Evolutionary conservation across 2,329 filamentous ascomycete genomes (phyloP), one percentile per base, ranked within the genome.

Genomic region (Furcasterigmium furcatum): DNA sequence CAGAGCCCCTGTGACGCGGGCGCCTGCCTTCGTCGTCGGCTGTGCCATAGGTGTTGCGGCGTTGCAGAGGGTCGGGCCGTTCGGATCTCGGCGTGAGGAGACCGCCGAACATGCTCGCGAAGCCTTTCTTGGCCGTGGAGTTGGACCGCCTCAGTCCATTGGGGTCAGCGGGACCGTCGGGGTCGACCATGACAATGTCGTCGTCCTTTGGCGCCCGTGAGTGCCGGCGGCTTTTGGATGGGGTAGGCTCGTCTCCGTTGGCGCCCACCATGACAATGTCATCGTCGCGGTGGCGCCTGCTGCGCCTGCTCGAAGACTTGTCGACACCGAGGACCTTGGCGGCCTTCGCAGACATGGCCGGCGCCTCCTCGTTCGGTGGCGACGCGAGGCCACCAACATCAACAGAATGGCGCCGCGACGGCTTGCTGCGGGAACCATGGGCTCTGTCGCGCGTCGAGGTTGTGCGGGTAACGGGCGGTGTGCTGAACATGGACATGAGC

Each of bases 301-400:
- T 70, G 43, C 65, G 69, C 51, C 63, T 70, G 51, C 64, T 65
- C 36, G 58, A 59, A 13, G 65, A 62, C 44, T 66, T 68, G 34
- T 72, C 72, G 20, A 79, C 54, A 70, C 91, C 81, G 3, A 94
- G 81, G 43, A 92, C 67, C 64, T 84, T 91, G 25, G 88, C 88
- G 22, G 88, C 89, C 65, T 95, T 95, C 38, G 82, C 77, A 8
- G 84, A 77, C 59, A 89, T 77, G 43, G 80, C 78, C 4, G 76
- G 75, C 35, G 74, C 69, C 25, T 86, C 80, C 24, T 91, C 88
- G 3, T 85, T 82, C 9, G 88, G 86, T 4, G 88, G 87, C 18
- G 87, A 88, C 38, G 80, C 74, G 49, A 91, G 71, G 8, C 82
- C 86, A 51, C 74, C 73, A 22, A 71, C 77, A 44, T 89, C 87